Evolutionary conservation across 768 basidiomycete genomes (phyloP), one percentile per base, ranked within the genome.

Genomic region (Suillus hirtellus): DNA sequence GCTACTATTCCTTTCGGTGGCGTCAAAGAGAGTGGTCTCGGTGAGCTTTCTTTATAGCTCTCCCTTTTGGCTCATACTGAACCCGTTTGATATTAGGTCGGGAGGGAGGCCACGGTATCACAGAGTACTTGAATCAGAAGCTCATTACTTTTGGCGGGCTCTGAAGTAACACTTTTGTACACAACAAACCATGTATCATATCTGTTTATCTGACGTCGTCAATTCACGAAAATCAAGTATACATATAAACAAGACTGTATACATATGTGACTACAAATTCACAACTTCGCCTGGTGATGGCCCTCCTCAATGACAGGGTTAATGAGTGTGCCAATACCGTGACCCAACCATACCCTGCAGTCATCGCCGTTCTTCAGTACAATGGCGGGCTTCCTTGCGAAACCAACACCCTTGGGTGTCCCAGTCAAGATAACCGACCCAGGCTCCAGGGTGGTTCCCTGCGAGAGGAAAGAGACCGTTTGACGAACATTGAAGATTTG

Each of bases 21-120:
- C 9, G 78, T 96, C 55, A 95, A 95, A 77, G 92, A 97, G 80
- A 93, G 92, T 70, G 95, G 95, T 14, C 72, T 88, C 17, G 82
- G 81, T 82, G 62, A 60, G 82, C 73, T 46, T 17, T 43, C 5
- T 37, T 37, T 37, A 1, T 53, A 14, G 47, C 80, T 60, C 3
- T n/a, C 24, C n/a, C 17, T 12, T 34, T 53, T 54, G 11, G 27
- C 49, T 34, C 62, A 24, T 54, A 19, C 44, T 66, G 54, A 62
- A 65, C 11, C 49, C 37, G 15, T 37, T 54, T 56, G 40, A 42
- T 31, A 0, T 35, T 37, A 77, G 92, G 96, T 17, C 82, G 92
- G 40, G 95, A 96, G 71, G 96, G 96, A 7, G 85, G 86, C 1
- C 90, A 94, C 75, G 96, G 95, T 4, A 93, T 98, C 66, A 85